These are phyloP conservation scores for Syzygium oleosum DNA, from an alignment of 345 rosid genomes.

Conservation along the genomic window DNA sequence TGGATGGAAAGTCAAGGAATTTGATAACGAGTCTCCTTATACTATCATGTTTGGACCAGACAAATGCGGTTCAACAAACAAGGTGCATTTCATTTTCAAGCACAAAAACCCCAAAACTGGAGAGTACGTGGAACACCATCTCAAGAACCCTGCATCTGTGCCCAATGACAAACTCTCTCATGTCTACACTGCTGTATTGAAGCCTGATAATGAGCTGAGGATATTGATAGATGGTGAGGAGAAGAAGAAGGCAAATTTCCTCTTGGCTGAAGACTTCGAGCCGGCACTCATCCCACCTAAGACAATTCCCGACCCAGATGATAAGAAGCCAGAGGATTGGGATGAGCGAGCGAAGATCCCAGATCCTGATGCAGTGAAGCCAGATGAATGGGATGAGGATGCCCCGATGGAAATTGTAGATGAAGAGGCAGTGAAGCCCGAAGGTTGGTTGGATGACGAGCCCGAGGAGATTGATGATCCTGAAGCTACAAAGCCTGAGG, in stretches of 20 bases:
- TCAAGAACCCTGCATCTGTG: conserved; percentile 37
- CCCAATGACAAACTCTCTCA: conserved; percentile 43
- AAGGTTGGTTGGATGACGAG: conserved; percentile 52
- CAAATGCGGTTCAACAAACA: conserved; percentile 49
- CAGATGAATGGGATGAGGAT: conserved; percentile 61
- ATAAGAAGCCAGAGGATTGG: conserved; percentile 53
- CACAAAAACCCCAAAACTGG: conserved; percentile 50
- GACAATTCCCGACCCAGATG: conserved; percentile 38
- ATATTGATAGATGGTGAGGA: conserved; percentile 48
- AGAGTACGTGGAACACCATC: conserved; percentile 41
- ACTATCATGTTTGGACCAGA: conserved; percentile 61
- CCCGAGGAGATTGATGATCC: conserved; percentile 55
- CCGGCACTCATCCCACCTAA: conserved; percentile 40
- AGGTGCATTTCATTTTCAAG: conserved; percentile 50
- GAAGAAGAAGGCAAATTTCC: conserved; percentile 33
- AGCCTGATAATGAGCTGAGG: conserved; percentile 25
- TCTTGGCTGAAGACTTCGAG: conserved; percentile 39
- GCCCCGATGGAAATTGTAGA: conserved; percentile 38
- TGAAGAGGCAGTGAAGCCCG: conserved; percentile 44
- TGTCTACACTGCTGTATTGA: conserved; percentile 46
- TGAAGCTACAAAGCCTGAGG: conserved; percentile 44
- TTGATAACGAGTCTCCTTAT: conserved; percentile 37
- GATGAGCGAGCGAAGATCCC: conserved; percentile 39
- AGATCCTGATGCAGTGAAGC: conserved; percentile 36
- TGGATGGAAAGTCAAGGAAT: conserved; percentile 32